A percentile compares a stretch with the other conserved stretches of the same genome.
Conservation (phyloP, 208 protist species). For the Phytomonas serpens region DNA sequence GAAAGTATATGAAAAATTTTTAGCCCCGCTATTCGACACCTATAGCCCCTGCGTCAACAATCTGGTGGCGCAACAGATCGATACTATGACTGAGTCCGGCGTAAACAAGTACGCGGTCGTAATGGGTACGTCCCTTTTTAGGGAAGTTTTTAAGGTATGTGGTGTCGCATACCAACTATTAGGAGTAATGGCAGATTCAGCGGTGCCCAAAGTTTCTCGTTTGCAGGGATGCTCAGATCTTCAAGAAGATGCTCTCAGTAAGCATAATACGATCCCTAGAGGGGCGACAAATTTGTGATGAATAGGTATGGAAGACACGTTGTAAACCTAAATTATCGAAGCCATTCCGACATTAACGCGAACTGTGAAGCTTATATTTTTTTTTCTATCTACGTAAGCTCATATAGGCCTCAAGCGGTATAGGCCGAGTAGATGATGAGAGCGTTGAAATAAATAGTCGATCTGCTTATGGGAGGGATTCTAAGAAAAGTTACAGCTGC, state of each 20-base stretch:
- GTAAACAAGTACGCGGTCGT: conserved; percentile 32
- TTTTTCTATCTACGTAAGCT: not conserved
- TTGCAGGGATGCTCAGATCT: conserved; percentile 28
- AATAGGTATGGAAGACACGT: not conserved
- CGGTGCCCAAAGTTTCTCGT: conserved; percentile 22
- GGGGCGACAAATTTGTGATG: not conserved
- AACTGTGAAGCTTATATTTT: not conserved
- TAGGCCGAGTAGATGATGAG: not conserved
- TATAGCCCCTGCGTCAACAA: conserved; percentile 47
- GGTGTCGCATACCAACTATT: conserved; percentile 37
- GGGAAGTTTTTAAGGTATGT: conserved; percentile 14
- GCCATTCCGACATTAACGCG: not conserved
- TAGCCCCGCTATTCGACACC: conserved; percentile 28
- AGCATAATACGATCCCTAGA: not conserved
- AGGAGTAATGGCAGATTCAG: conserved; percentile 20
- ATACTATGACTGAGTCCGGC: conserved; percentile 35
- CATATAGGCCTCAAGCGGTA: not conserved
- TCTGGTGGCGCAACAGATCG: conserved; percentile 42
- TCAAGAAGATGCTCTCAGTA: conserved; percentile 10
- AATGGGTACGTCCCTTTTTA: conserved; percentile 21
- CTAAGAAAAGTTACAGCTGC: not conserved
- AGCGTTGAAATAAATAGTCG: not conserved
- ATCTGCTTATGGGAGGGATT: not conserved
- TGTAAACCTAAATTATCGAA: not conserved
- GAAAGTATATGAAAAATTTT: conserved; percentile 38